Percentiles rank a stretch among this genome's conserved stretches.
Conservation (phyloP, 2,329 filamentous ascomycete genomes). For the Aspergillus tubingensis region DNA sequence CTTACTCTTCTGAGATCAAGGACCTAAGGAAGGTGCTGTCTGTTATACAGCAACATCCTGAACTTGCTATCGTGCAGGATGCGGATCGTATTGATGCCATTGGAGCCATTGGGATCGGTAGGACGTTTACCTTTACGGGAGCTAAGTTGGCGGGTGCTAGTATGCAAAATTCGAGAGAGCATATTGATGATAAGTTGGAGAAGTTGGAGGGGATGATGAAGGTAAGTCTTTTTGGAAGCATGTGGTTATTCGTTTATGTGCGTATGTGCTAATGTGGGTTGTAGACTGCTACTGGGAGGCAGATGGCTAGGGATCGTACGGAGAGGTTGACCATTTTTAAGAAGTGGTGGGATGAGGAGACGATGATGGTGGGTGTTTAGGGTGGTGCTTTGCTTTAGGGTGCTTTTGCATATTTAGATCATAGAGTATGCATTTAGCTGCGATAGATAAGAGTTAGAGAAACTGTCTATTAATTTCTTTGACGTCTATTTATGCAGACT, state of each 20-base stretch:
- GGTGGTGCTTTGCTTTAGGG: too few relatives aligned
- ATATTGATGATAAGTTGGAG: slow-evolving; percentile 10
- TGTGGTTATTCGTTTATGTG: too few relatives aligned
- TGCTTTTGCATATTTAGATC: too few relatives aligned
- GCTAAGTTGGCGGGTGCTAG: neutral
- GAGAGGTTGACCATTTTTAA: slow-evolving; percentile 4
- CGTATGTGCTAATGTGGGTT: neutral
- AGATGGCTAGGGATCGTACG: slow-evolving; percentile 6
- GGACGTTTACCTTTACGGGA: slow-evolving; percentile 1
- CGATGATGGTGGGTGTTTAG: neutral
- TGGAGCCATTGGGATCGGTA: slow-evolving; percentile 9
- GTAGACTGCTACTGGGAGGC: neutral
- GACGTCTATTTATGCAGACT: too few relatives aligned
- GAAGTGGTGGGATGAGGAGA: slow-evolving; percentile 9
- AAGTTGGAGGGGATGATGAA: slow-evolving; percentile 7
- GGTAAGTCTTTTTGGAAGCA: neutral
- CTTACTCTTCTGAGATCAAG: slow-evolving; percentile 17
- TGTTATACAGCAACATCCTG: slow-evolving; percentile 2
- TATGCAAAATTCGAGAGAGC: slow-evolving; percentile 5
- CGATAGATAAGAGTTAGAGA: neutral
- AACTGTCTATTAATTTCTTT: too few relatives aligned
- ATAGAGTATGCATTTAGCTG: neutral
- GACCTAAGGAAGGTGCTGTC: slow-evolving; percentile 5
- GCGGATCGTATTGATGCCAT: slow-evolving; percentile 13
- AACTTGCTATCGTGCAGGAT: slow-evolving; percentile 11